A percentile compares a stretch with the other conserved stretches of the same genome.
phyloP scores from a whole-genome alignment of 768 basidiomycete species.

The Termitomyces sp. region DNA sequence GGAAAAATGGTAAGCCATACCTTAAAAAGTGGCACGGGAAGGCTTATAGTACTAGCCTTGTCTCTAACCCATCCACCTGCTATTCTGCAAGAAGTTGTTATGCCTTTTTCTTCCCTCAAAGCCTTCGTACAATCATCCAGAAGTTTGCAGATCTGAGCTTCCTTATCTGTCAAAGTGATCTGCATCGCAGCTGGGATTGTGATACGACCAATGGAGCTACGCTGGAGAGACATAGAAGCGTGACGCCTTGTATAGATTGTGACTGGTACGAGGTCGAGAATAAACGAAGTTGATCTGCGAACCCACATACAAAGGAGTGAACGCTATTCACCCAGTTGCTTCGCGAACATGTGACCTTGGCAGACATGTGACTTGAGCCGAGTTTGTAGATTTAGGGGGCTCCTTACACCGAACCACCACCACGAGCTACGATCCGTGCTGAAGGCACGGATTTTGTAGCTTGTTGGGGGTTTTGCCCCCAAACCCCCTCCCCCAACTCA shows the following conservation, averaged over 20 bases:
- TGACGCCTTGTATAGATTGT: not conserved
- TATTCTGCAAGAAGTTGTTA: conserved; percentile 73
- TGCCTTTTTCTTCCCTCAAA: conserved; percentile 46
- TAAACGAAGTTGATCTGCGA: not conserved
- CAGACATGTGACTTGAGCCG: too few species aligned
- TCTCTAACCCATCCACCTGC: conserved; percentile 99
- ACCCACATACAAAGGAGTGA: conserved; percentile 6
- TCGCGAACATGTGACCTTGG: too few species aligned
- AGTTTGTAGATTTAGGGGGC: too few species aligned
- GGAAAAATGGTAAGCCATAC: conserved; percentile 2
- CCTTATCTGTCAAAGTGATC: conserved; percentile 60
- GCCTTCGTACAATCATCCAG: conserved; percentile 72
- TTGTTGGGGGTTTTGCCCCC: too few species aligned
- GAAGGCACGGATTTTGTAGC: too few species aligned
- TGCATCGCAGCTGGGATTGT: conserved; percentile 23
- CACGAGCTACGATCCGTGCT: too few species aligned
- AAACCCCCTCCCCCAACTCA: too few species aligned
- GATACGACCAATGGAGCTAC: conserved; percentile 9
- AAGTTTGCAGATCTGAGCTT: conserved; percentile 67
- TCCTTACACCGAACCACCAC: too few species aligned
- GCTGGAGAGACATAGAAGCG: conserved; percentile 13
- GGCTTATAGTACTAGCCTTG: conserved; percentile 56
- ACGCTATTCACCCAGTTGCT: too few species aligned
- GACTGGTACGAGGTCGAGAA: not conserved
- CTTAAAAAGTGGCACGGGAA: not conserved